A percentile compares a stretch with the other conserved stretches of the same genome.
Evolutionary conservation across 2,329 filamentous ascomycete species (phyloP).

Genomic region (Metarhizium robertsii): DNA sequence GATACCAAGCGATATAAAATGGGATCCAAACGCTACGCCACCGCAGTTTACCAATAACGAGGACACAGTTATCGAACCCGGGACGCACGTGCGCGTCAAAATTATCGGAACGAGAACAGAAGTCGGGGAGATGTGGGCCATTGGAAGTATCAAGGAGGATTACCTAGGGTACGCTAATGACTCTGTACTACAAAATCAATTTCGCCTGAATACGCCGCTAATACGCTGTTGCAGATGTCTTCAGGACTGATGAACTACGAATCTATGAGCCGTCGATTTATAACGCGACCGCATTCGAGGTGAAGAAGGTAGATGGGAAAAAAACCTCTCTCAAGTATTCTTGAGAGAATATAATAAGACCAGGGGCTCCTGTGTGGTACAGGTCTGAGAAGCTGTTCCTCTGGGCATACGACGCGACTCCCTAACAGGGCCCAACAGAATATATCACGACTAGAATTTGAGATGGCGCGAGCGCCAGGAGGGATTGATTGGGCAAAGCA

Average conservation of each 20-base stretch:
- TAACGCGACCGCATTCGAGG: neutral
- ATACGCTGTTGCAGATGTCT: constrained; percentile 15
- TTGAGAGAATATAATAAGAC: neutral
- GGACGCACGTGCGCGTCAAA: constrained; percentile 87
- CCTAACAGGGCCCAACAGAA: neutral
- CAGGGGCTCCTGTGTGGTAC: neutral
- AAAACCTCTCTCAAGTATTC: neutral
- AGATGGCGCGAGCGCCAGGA: neutral
- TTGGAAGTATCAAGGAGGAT: constrained; percentile 90
- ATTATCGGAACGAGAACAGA: constrained; percentile 90
- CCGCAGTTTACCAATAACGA: constrained; percentile 94
- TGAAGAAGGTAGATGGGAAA: neutral
- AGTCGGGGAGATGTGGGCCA: constrained; percentile 90
- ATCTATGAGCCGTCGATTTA: neutral
- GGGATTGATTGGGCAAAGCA: neutral
- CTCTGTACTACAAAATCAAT: neutral
- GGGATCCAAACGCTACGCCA: constrained; percentile 92
- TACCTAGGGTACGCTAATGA: constrained; percentile 49
- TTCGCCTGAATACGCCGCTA: constrained; percentile 3
- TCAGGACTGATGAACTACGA: constrained; percentile 9
- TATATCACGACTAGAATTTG: neutral
- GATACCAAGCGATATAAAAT: constrained; percentile 87
- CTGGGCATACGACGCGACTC: neutral
- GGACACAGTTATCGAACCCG: constrained; percentile 87
- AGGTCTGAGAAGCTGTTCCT: neutral